These are phyloP conservation scores for Conringia planisiliqua DNA, from an alignment of 345 rosid species.

Conservation along the genomic window DNA sequence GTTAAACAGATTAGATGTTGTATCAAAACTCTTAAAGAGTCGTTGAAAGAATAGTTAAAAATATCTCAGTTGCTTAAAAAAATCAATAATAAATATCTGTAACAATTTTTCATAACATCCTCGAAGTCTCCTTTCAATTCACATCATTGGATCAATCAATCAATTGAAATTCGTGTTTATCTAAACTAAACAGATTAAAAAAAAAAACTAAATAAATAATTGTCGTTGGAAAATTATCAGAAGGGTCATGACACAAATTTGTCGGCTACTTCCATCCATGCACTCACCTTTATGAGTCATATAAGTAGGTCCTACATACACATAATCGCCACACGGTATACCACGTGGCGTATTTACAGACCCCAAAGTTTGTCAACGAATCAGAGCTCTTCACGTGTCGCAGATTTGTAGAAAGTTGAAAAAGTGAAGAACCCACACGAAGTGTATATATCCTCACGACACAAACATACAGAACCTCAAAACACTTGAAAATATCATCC, in stretches of 20 bases:
- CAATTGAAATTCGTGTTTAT: neutral
- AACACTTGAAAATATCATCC: neutral
- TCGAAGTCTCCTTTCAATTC: conserved; percentile 1
- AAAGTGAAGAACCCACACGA: neutral
- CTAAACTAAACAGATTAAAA: neutral
- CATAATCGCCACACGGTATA: conserved; percentile 11
- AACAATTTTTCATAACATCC: neutral
- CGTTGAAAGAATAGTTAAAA: too few relatives aligned
- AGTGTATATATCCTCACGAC: conserved; percentile 25
- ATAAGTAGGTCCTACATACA: conserved; percentile 15
- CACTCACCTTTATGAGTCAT: conserved; percentile 10
- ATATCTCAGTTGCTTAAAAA: neutral
- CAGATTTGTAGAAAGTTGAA: neutral
- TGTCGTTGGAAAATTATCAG: neutral
- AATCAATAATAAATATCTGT: neutral
- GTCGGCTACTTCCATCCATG: conserved; percentile 31
- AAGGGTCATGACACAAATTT: conserved; percentile 20
- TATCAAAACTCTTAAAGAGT: neutral
- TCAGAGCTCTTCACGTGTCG: conserved; percentile 12
- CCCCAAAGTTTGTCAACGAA: neutral
- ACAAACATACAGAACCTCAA: neutral
- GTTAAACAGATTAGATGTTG: neutral
- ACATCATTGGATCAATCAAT: conserved; percentile 18
- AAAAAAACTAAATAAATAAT: neutral
- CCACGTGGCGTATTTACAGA: conserved; percentile 18